Base-by-base conservation (phyloP, 2,329 filamentous ascomycete genomes). In the Pseudogymnoascus sp. region DNA sequence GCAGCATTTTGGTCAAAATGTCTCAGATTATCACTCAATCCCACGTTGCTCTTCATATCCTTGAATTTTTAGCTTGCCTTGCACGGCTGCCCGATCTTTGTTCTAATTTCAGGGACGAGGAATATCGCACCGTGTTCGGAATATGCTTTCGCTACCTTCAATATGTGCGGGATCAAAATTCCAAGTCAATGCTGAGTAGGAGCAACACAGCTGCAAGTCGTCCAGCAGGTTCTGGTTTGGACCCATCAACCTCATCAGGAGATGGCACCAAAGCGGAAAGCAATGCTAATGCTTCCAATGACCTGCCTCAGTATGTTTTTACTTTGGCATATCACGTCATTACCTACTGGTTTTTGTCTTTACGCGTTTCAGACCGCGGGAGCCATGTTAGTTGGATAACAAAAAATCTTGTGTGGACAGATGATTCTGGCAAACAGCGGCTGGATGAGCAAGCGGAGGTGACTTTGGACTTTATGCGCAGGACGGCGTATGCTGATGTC, bases 121-220 rank as follows among this genome's bases (percentile, higher is more conserved):
- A 97, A 68, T 96, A 92, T 72, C 89, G 90, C 63, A 91, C 90
- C 59, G 89, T 97, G 0, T 97, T 99, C 71, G 94, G 89, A 8
- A 95, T 99, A 52, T 96, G 91, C 69, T 91, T 96, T 71, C 85
- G 91, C 58, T 97, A 96, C 70, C 77, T 99, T 37, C 90, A 97
- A 67, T 92, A 92, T 62, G 90, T 92, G 0, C 81, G 90, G 64
- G 89, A 92, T 63, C 74, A 77, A 38, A 76, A 74, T 35, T 72
- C 73, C 21, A 76, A 76, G 52, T 71, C 74, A 13, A 61, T 67
- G 8, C 61, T 30, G 13, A 60, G 61, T 23, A 69, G 69, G 23
- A 74, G 72, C 62, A 80, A 75, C 66, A 72, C 66, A 63, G 58
- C 65, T 33, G 67, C 59, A 60, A 62, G 62, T 13, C 66, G 71